phyloP scores from a whole-genome alignment of 352 stramenopile species.

The Pythium folliculosum region DNA sequence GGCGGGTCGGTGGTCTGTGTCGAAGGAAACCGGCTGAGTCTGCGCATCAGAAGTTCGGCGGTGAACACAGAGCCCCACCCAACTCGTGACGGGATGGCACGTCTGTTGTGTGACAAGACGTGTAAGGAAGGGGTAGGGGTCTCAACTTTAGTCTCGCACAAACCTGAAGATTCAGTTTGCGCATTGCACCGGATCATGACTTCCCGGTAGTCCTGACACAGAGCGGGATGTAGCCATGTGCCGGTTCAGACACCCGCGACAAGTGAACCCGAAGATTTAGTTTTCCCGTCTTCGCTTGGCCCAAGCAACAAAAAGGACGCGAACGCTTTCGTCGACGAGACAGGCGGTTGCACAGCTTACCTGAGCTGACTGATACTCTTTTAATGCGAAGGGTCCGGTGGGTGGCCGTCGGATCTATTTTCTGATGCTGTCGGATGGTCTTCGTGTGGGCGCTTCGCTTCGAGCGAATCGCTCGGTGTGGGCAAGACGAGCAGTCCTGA shows the following conservation, averaged over 20 bases:
- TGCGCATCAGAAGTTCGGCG: neutral
- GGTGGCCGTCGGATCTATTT: too few relatives aligned
- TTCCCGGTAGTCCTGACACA: conserved; percentile 10
- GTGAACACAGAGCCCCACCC: neutral
- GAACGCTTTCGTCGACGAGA: neutral
- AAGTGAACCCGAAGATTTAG: neutral
- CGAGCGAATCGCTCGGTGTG: too few relatives aligned
- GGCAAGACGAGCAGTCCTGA: too few relatives aligned
- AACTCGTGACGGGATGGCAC: neutral
- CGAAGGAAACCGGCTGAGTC: conserved; percentile 1
- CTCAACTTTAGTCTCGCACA: neutral
- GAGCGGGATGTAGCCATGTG: conserved; percentile 19
- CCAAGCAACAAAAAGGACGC: neutral
- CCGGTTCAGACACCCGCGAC: neutral
- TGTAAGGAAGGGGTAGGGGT: conserved; percentile 13
- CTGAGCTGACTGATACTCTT: too few relatives aligned
- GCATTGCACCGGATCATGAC: conserved; percentile 6
- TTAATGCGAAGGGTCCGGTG: too few relatives aligned
- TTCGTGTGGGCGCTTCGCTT: neutral
- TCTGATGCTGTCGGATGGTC: too few relatives aligned
- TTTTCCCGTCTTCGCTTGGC: neutral
- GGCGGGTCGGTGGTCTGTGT: conserved; percentile 14
- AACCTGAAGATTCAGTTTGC: conserved; percentile 17
- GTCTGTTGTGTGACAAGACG: conserved; percentile 22
- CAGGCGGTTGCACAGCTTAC: too few relatives aligned